These are phyloP conservation scores for Simplicillium sp. DNA, from an alignment of 2,329 filamentous ascomycete species.

Conservation along the genomic window DNA sequence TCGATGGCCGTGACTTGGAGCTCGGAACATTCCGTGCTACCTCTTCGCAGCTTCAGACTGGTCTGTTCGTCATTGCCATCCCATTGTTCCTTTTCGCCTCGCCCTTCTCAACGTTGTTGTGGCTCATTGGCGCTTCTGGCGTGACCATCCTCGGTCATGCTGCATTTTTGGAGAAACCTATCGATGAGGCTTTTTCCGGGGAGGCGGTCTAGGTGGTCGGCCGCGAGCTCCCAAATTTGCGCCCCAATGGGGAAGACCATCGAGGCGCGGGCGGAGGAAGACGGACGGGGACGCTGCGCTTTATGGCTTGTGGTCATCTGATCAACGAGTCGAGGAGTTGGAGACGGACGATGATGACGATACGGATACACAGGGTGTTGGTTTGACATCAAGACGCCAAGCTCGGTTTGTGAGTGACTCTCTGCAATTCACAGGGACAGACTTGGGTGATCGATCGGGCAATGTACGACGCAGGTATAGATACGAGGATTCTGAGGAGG, in stretches of 20 bases:
- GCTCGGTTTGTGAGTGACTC: conserved; percentile 49
- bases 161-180: conserved; percentile 92
- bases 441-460: conserved; percentile 35
- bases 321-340: conserved; percentile 54
- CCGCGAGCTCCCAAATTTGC: conserved; percentile 93
- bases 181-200: conserved; percentile 99
- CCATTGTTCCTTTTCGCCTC: conserved; percentile 80
- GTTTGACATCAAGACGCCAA: conserved; percentile 32
- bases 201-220: conserved; percentile 99
- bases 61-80: conserved; percentile 71
- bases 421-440: conserved; percentile 50
- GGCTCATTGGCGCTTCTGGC: conserved; percentile 92
- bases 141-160: conserved; percentile 94
- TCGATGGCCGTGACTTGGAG: conserved; percentile 81
- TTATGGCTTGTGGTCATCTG: conserved; percentile 23
- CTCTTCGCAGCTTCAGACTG: conserved; percentile 89
- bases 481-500: conserved; percentile 22
- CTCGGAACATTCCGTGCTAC: conserved; percentile 75
- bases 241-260: conserved; percentile 99
- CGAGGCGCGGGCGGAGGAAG: conserved; percentile 70
- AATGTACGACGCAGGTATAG: conserved; percentile 27
- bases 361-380: conserved; percentile 45
- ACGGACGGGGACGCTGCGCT: conserved; percentile 36
- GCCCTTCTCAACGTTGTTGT: conserved; percentile 76
- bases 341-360: conserved; percentile 45